Evolutionary conservation across 352 stramenopile genomes (phyloP).

Genomic region (Globisporangium takayamanum): DNA sequence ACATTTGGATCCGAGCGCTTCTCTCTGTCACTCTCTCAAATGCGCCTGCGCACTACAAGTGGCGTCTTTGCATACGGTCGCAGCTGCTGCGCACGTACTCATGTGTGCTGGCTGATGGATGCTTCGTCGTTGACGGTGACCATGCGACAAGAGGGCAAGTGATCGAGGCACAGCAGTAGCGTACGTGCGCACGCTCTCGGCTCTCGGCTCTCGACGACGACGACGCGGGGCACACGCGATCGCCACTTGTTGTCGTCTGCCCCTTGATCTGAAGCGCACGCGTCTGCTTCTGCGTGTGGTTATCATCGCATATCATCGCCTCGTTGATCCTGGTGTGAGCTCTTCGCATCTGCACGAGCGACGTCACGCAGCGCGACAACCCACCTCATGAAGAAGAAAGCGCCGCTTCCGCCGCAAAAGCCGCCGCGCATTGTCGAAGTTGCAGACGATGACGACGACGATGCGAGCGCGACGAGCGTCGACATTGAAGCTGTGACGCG

Average conservation of each 20-base stretch:
- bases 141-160: too few species aligned
- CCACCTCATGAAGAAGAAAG: background rate
- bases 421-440: background rate
- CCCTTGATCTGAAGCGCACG: too few species aligned
- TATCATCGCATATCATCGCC: too few species aligned
- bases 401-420: background rate
- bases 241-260: background rate
- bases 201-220: background rate
- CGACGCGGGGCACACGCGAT: background rate
- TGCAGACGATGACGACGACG: background rate
- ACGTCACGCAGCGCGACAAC: background rate
- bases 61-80: too few species aligned
- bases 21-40: too few species aligned
- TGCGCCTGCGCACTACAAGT: too few species aligned
- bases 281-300: too few species aligned
- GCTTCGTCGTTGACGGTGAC: too few species aligned
- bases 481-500: constrained; percentile 15
- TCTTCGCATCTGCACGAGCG: background rate
- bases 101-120: too few species aligned
- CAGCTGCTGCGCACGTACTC: too few species aligned
- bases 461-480: background rate
- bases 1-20: too few species aligned
- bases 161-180: too few species aligned
- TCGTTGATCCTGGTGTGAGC: background rate
- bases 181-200: background rate